Conservation (phyloP, 352 stramenopile species). For the Phytopythium helicoides region DNA sequence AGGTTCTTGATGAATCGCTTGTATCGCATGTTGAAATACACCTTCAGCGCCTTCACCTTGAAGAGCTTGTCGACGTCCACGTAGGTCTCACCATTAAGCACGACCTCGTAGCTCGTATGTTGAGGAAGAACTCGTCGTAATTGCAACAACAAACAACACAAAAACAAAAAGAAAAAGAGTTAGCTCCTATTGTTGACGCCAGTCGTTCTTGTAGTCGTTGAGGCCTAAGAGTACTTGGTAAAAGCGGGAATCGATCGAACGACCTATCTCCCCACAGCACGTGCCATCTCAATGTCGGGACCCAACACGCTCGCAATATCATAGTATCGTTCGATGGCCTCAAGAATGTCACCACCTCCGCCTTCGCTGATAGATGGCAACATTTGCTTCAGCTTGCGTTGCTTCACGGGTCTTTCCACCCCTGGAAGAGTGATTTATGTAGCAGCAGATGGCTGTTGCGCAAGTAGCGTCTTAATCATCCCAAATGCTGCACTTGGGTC, state of each 20-base stretch:
- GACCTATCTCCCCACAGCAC: conserved; percentile 18
- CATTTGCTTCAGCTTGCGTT: conserved; percentile 27
- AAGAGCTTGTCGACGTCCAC: too few relatives aligned
- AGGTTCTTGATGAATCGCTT: too few relatives aligned
- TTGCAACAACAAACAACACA: too few relatives aligned
- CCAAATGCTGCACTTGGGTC: conserved; percentile 24
- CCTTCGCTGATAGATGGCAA: conserved; percentile 12
- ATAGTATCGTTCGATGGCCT: conserved; percentile 34
- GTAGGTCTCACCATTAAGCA: too few relatives aligned
- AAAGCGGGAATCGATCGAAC: conserved; percentile 22
- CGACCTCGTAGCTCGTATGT: too few relatives aligned
- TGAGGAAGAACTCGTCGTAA: too few relatives aligned
- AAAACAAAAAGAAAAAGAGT: too few relatives aligned
- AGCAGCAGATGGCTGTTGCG: conserved; percentile 19
- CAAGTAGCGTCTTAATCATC: conserved; percentile 31
- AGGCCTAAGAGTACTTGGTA: too few relatives aligned
- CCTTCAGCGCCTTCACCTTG: too few relatives aligned
- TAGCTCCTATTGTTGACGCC: too few relatives aligned
- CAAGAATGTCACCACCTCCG: conserved; percentile 20
- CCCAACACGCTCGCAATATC: conserved; percentile 32
- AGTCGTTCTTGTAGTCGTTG: too few relatives aligned
- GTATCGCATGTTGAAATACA: too few relatives aligned
- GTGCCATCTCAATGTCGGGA: conserved; percentile 34
- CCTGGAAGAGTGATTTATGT: conserved; percentile 27
- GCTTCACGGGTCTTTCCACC: conserved; percentile 29